Percentiles rank a stretch among this genome's conserved stretches.
These are phyloP conservation scores for Pyrenophora seminiperda DNA, from an alignment of 2,329 filamentous ascomycete genomes.

Conservation along the genomic window DNA sequence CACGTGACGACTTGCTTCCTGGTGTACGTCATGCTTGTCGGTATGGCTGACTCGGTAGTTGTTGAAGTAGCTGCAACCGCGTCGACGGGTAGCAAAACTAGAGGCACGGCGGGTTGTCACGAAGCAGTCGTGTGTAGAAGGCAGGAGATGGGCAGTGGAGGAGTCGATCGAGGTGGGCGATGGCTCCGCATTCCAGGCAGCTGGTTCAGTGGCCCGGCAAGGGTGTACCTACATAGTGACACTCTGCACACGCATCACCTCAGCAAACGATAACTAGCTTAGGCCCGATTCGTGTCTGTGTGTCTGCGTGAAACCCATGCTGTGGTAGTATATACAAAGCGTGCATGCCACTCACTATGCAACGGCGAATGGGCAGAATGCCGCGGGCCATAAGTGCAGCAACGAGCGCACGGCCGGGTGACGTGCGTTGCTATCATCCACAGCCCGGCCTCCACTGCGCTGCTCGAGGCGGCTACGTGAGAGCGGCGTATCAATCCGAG, in stretches of 20 bases:
- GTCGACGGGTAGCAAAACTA: not conserved
- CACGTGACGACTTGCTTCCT: slow-evolving; percentile 48
- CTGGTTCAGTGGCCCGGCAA: slow-evolving; percentile 8
- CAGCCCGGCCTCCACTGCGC: not conserved
- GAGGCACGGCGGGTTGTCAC: too few relatives aligned
- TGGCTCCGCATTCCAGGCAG: slow-evolving; percentile 8
- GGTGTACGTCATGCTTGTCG: slow-evolving; percentile 41
- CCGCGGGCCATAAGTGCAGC: not conserved
- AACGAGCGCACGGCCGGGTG: slow-evolving; percentile 2
- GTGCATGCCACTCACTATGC: not conserved
- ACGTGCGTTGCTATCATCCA: not conserved
- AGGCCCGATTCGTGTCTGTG: slow-evolving; percentile 3
- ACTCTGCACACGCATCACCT: not conserved
- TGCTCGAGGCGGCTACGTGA: slow-evolving; percentile 1
- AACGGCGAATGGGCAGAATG: not conserved
- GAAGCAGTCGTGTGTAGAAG: not conserved
- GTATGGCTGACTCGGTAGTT: too few relatives aligned
- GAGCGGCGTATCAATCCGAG: slow-evolving; percentile 19
- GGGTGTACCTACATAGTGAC: not conserved
- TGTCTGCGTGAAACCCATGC: not conserved
- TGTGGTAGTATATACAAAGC: too few relatives aligned
- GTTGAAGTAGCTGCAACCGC: too few relatives aligned
- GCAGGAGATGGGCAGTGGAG: too few relatives aligned
- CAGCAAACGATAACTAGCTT: not conserved
- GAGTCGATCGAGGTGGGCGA: not conserved